Evolutionary conservation across 177 flowering plant species (phyloP).

Genomic region (Vitis hybrid): DNA sequence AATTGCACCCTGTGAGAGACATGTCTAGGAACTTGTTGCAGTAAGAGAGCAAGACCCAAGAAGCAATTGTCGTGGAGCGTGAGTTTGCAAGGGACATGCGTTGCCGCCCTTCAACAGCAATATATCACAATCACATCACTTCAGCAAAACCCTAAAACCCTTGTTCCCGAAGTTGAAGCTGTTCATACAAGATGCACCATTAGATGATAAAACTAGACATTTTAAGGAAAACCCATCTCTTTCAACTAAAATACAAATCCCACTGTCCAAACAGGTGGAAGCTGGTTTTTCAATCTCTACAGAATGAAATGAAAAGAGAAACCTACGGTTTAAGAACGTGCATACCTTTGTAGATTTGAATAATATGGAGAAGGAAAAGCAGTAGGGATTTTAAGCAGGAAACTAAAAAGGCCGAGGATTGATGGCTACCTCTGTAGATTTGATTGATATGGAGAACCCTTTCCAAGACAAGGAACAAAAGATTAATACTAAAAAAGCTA

Average conservation of each 20-base stretch:
- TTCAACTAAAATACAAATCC: too few relatives aligned
- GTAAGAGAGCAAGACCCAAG: slow-evolving; percentile 32
- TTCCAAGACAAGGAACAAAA: neutral
- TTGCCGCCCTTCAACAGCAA: neutral
- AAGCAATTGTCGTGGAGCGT: slow-evolving; percentile 27
- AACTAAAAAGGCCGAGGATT: too few relatives aligned
- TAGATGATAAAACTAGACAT: too few relatives aligned
- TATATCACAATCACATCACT: too few relatives aligned
- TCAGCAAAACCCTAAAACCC: slow-evolving; percentile 7
- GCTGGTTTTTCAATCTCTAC: too few relatives aligned
- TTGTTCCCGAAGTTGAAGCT: too few relatives aligned
- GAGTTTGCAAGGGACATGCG: slow-evolving; percentile 10
- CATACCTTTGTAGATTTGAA: neutral
- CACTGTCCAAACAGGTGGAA: too few relatives aligned
- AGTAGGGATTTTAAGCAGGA: too few relatives aligned
- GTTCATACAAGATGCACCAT: too few relatives aligned
- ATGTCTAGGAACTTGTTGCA: slow-evolving; percentile 51
- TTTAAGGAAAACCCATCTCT: too few relatives aligned
- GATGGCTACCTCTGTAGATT: too few relatives aligned
- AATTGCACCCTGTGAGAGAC: slow-evolving; percentile 20
- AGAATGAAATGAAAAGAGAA: neutral
- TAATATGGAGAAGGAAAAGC: too few relatives aligned
- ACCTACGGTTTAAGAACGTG: neutral
- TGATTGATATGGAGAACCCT: neutral
- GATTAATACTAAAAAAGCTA: neutral